Conservation (phyloP, 2,329 filamentous ascomycete species). For the Helotiales sp. region DNA sequence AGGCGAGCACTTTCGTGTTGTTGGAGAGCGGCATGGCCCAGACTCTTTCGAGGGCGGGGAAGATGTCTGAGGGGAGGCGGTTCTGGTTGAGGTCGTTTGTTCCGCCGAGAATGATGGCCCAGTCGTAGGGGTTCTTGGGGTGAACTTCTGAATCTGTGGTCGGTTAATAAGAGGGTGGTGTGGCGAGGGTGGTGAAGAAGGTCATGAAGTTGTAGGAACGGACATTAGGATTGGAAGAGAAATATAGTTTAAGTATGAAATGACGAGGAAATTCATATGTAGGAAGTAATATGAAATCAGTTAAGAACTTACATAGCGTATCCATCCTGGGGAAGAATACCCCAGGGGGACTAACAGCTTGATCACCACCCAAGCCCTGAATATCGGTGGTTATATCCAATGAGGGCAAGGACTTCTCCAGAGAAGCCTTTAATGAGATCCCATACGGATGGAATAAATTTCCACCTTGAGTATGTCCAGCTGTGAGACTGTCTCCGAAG, state of each 20-base stretch:
- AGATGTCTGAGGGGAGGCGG: slow-evolving; percentile 49
- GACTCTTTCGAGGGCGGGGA: slow-evolving; percentile 52
- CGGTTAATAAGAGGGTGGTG: too few species aligned
- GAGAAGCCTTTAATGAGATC: slow-evolving; percentile 51
- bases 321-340: slow-evolving; percentile 39
- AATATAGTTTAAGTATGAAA: too few species aligned
- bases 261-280: too few species aligned
- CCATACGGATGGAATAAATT: slow-evolving; percentile 58
- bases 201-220: too few species aligned
- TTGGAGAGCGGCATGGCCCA: slow-evolving; percentile 57
- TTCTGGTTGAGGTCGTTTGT: slow-evolving; percentile 64
- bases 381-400: slow-evolving; percentile 50
- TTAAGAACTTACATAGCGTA: slow-evolving; percentile 44
- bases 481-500: slow-evolving; percentile 54
- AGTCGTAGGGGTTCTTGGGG: slow-evolving; percentile 50
- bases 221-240: too few species aligned
- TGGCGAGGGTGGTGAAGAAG: background rate
- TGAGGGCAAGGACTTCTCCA: slow-evolving; percentile 53
- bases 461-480: slow-evolving; percentile 55
- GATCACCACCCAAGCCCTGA: slow-evolving; percentile 58
- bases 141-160: slow-evolving; percentile 31
- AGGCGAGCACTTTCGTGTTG: slow-evolving; percentile 62
- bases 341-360: slow-evolving; percentile 47
- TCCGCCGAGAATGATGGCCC: slow-evolving; percentile 66
- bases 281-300: background rate